Base-by-base conservation (phyloP, 345 rosid genomes). In the Schrenkiella parvula region DNA sequence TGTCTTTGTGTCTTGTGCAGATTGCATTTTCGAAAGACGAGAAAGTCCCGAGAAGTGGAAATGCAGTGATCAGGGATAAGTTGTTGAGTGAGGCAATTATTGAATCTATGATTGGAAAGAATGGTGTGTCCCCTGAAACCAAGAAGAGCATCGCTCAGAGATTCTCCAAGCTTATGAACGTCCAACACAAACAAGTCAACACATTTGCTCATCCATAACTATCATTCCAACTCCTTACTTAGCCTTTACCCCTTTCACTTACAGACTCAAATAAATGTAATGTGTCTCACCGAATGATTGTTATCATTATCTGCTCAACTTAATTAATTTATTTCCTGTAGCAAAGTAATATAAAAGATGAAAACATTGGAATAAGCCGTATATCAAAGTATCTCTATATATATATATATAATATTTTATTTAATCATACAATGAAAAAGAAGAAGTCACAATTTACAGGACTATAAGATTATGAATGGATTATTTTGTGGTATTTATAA, bases 51-150 rank as follows among this genome's bases (percentile, higher is more conserved):
- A 81, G 74, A 73, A 70, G 1, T 13, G 84, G 78, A 55, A 55
- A 54, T 1, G 70, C 68, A 1, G 79, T 81, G 71, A 88, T 91
- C 31, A 84, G 84, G 52, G 87, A 88, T 69, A 88, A 79, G 42
- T 78, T 78, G 17, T 77, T 88, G 5, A 71, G 89, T 0, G 88
- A 82, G 41, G 84, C 90, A n/a, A 46, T 91, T 1, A 55, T 91
- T 41, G 92, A 84, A 72, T 84, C 91, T 0, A 85, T 88, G 37
- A 78, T 91, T 1, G 97, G 97, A n/a, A 77, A 85, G 80, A 70
- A 87, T 7, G 95, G 95, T 3, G 91, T 85, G 29, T 91, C 95
- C 52, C 95, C 88, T 18, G 61, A 31, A 9, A 79, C 89, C 23
- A 87, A 43, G 73, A 39, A 67, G 66, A 75, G 84, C 69, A 44